A percentile compares a stretch with the other conserved stretches of the same genome.
phyloP scores from a whole-genome alignment of 2,329 filamentous ascomycete species.

The Phaeophleospora eucalypticola region DNA sequence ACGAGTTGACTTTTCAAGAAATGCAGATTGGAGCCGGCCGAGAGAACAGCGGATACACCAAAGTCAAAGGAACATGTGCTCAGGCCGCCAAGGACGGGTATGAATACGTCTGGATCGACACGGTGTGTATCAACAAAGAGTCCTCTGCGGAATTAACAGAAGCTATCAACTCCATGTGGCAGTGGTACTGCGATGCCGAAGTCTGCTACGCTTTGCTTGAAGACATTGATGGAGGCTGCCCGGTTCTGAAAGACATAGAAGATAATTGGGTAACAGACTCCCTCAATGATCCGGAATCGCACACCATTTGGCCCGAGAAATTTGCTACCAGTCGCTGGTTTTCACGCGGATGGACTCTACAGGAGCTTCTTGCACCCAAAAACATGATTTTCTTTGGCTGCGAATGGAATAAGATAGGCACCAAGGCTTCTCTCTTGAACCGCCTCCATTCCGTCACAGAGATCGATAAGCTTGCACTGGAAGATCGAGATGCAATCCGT shows the following conservation, averaged over 20 bases:
- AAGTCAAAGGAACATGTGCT: not conserved
- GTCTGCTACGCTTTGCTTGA: not conserved
- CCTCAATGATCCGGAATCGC: too few relatives aligned
- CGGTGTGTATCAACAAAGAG: slow-evolving; percentile 22
- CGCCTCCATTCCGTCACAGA: not conserved
- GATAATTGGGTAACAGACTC: too few relatives aligned
- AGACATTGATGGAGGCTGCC: not conserved
- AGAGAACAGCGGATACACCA: not conserved
- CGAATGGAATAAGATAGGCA: too few relatives aligned
- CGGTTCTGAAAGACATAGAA: not conserved
- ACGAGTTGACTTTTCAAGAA: too few relatives aligned
- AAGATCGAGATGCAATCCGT: not conserved
- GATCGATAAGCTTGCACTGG: not conserved
- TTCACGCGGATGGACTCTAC: too few relatives aligned
- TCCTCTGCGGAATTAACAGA: slow-evolving; percentile 18
- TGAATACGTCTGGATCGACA: slow-evolving; percentile 21
- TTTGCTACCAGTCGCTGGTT: too few relatives aligned
- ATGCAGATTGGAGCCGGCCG: too few relatives aligned
- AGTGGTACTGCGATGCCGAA: not conserved
- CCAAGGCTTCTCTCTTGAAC: not conserved
- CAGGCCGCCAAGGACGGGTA: not conserved
- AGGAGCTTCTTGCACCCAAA: too few relatives aligned
- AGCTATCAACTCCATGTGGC: not conserved
- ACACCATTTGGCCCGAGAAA: too few relatives aligned
- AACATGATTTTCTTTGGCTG: too few relatives aligned